Evolutionary conservation across 495 filamentous ascomycete genomes (phyloP), one percentile per base, ranked within the genome.

Genomic region (Hypoxylon lenormandii): DNA sequence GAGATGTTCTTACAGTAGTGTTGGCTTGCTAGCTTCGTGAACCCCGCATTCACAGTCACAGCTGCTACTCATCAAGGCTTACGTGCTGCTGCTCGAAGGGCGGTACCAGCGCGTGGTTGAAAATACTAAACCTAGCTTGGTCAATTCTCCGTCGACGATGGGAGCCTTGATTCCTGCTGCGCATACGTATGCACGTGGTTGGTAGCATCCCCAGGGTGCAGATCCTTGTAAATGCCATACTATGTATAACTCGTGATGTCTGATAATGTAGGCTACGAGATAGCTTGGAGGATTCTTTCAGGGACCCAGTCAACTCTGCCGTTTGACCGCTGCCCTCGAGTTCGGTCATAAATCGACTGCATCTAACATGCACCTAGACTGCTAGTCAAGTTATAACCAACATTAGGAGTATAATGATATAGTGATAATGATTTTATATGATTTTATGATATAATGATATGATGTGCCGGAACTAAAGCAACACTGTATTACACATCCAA

Each of bases 81-180:
- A 19, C 23, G 53, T 52, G 21, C 28, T 60, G 13, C 45, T 19
- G n/a, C 13, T 11, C 13, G 6, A 65, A 16, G 19, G 60, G 64
- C 64, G 68, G 68, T 40, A 66, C 50, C 56, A 70, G 68, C 68
- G 68, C 68, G 57, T 70, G 61, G 68, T 66, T 8, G 30, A 66
- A 70, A 70, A 70, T 70, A 70, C 51, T 70, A 70, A 38, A 19
- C 62, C 57, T 11, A 66, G 52, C 55, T 45, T 4, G 51, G 61
- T 5, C 30, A 60, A 52, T 60, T 53, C 66, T 64, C 66, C 60
- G 66, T 50, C 19, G 26, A 38, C 22, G 43, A 46, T 59, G 58
- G 5, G 36, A 18, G 38, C 23, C 36, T 61, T 40, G 21, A 57
- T 60, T 65, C 60, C 47, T 69, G 55, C 22, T 48, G 40, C 36